These are phyloP conservation scores for Cercospora zeae-maydis DNA, from an alignment of 2,329 filamentous ascomycete species.

Conservation along the genomic window DNA sequence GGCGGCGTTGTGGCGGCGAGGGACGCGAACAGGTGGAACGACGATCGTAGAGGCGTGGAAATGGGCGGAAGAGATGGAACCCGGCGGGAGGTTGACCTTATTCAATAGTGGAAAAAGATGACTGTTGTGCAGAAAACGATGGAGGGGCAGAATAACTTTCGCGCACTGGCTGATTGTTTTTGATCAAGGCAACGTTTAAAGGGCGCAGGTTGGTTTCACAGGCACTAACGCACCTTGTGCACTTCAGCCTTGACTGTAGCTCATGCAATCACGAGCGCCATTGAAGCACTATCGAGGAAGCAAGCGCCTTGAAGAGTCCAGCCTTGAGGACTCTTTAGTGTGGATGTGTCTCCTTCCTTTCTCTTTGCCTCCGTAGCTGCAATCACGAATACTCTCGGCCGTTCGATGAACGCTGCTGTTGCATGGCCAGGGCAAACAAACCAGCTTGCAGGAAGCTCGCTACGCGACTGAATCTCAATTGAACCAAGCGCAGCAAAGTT, in stretches of 20 bases:
- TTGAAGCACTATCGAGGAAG: too few relatives aligned
- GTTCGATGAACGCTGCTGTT: too few relatives aligned
- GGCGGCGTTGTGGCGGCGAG: background rate
- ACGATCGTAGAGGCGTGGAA: background rate
- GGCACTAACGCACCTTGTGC: background rate
- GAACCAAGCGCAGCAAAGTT: background rate
- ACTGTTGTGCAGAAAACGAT: background rate
- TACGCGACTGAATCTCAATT: too few relatives aligned
- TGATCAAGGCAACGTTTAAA: background rate
- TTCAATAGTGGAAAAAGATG: background rate
- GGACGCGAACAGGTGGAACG: background rate
- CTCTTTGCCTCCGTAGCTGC: too few relatives aligned
- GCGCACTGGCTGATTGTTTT: background rate
- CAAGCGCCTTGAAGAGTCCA: too few relatives aligned
- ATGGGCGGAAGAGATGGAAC: background rate
- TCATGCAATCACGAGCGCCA: too few relatives aligned
- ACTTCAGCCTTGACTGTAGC: background rate
- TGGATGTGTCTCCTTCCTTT: too few relatives aligned
- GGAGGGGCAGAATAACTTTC: background rate
- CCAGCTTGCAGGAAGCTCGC: too few relatives aligned
- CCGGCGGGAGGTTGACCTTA: background rate
- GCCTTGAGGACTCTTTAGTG: too few relatives aligned
- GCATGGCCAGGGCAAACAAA: too few relatives aligned
- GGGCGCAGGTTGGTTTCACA: background rate
- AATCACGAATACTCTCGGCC: too few relatives aligned